A percentile compares a stretch with the other conserved stretches of the same genome.
These are phyloP conservation scores for Coemansia brasiliensis DNA, from an alignment of 192 early-diverging fungal genomes.

Conservation along the genomic window DNA sequence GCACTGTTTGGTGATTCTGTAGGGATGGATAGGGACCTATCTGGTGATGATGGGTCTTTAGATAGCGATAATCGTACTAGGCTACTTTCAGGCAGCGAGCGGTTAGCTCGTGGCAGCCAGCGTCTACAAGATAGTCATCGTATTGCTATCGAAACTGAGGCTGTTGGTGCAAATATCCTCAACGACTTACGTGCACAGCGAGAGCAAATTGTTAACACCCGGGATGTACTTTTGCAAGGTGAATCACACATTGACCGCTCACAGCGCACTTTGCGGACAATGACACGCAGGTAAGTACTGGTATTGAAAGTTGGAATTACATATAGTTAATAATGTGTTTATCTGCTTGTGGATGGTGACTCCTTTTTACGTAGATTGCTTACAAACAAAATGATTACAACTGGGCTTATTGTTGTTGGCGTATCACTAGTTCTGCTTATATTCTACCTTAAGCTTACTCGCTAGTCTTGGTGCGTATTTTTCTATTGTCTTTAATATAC, in stretches of 20 bases:
- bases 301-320: background rate
- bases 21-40: slow-evolving; percentile 49
- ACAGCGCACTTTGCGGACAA: slow-evolving; percentile 65
- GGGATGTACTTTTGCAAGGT: slow-evolving; percentile 83
- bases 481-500: background rate
- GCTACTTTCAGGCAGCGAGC: slow-evolving; percentile 83
- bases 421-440: slow-evolving; percentile 82
- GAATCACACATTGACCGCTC: slow-evolving; percentile 70
- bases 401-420: slow-evolving; percentile 78
- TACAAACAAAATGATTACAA: slow-evolving; percentile 85
- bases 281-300: slow-evolving; percentile 68
- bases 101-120: slow-evolving; percentile 73
- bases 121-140: slow-evolving; percentile 85
- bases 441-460: slow-evolving; percentile 74
- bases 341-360: slow-evolving; percentile 14
- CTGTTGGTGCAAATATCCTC: slow-evolving; percentile 80
- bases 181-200: slow-evolving; percentile 81
- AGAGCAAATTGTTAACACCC: slow-evolving; percentile 84
- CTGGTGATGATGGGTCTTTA: slow-evolving; percentile 37
- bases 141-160: slow-evolving; percentile 90
- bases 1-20: slow-evolving; percentile 61
- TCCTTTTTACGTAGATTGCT: slow-evolving; percentile 64
- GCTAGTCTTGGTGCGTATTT: slow-evolving; percentile 12
- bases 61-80: slow-evolving; percentile 72
- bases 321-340: background rate